Base-by-base conservation (phyloP, 768 basidiomycete genomes). In the Bullera alba region DNA sequence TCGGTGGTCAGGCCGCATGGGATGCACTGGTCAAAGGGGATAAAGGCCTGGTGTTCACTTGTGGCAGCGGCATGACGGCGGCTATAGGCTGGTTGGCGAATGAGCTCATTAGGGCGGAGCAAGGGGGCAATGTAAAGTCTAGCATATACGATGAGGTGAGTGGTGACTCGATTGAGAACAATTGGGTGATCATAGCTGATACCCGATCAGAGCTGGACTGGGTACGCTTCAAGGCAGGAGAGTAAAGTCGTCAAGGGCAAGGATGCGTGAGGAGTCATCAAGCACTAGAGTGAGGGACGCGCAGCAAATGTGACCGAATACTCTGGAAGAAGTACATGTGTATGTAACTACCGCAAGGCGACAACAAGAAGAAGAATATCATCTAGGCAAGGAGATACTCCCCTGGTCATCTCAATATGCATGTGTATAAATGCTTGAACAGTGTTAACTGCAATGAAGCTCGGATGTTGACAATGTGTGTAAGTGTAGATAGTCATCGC, bases 1-100 rank as follows among this genome's bases (percentile, higher is more conserved):
- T 95, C 27, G 86, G 88, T 27, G 60, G 70, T 47, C 70, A 78
- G 51, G 76, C 79, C n/a, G 42, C 43, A 22, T 64, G 69, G 25
- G 72, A 80, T n/a, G 67, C 77, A 35, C 75, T 92, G 8, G 73
- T 85, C 38, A 69, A 76, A 10, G 86, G 86, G 16, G 73, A 81
- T 53, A 76, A 79, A 45, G 67, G 76, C 19, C 80, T 92, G 26
- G 79, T 83, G 4, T 81, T 85, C 12, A 85, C 79, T 51, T 99
- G 93, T 75, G 93, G 93, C 44, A 93, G 88, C 66, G 93, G 93
- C 37, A 96, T 99, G 93, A 95, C 92, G n/a, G 93, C 93, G 10
- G 87, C 81, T 2, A 77, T 96, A 14, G 77, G 96, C 5, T 96
- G 95, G 92, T 77, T 96, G 51, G 91, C 88, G n/a, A 76, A 95